Evolutionary conservation across 768 basidiomycete genomes (phyloP).

Genomic region (Pisolithus albus): DNA sequence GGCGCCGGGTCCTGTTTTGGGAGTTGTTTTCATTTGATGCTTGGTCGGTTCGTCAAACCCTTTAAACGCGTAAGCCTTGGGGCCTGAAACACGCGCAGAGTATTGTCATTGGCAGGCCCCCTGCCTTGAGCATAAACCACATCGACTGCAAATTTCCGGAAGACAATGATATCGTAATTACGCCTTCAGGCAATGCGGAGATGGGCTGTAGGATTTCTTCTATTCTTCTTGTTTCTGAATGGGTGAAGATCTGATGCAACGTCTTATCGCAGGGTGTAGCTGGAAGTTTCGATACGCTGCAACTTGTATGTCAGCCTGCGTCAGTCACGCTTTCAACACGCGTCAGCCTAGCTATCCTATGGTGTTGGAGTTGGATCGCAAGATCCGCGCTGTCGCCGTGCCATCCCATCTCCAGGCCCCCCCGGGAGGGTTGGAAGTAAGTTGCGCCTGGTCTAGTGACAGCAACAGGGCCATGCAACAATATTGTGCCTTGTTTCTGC

Average conservation of each 20-base stretch:
- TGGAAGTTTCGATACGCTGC: constrained; percentile 44
- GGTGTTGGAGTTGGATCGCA: constrained; percentile 53
- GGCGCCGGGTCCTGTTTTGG: constrained; percentile 45
- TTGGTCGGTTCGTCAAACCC: constrained; percentile 35
- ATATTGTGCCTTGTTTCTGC: constrained; percentile 37
- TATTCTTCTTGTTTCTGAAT: not conserved
- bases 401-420: constrained; percentile 40
- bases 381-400: constrained; percentile 53
- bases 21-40: constrained; percentile 45
- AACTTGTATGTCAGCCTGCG: constrained; percentile 37
- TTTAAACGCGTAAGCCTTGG: not conserved
- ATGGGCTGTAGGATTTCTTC: constrained; percentile 34
- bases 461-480: constrained; percentile 29
- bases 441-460: constrained; percentile 14
- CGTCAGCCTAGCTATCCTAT: constrained; percentile 42
- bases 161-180: constrained; percentile 30
- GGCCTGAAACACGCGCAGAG: constrained; percentile 24
- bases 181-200: constrained; percentile 30
- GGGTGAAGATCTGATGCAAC: constrained; percentile 11
- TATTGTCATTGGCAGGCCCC: constrained; percentile 45
- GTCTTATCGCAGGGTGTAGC: constrained; percentile 27
- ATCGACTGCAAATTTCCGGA: constrained; percentile 48
- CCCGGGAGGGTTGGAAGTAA: constrained; percentile 15
- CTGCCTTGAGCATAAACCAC: constrained; percentile 39
- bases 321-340: constrained; percentile 37